A percentile compares a stretch with the other conserved stretches of the same genome.
Conservation (phyloP, 2,329 filamentous ascomycete species). For the Aureobasidium mangrovei region DNA sequence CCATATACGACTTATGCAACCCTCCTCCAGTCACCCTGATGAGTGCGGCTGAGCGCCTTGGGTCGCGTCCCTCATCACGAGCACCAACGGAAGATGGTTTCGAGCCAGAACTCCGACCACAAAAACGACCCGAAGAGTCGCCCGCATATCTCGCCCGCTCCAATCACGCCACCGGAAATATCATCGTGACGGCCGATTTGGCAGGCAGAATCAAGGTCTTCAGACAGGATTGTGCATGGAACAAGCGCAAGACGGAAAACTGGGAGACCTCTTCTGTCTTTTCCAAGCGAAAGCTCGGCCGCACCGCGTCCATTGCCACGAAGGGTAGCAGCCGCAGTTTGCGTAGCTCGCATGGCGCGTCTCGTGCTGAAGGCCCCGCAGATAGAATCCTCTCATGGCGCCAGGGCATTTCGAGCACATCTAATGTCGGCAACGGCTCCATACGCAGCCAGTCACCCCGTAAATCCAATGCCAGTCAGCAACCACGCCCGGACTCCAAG, state of each 20-base stretch:
- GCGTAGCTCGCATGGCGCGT: slow-evolving; percentile 23
- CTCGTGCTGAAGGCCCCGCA: slow-evolving; percentile 38
- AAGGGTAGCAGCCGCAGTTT: slow-evolving; percentile 38
- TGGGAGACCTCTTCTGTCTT: slow-evolving; percentile 74
- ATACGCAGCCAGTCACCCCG: slow-evolving; percentile 11
- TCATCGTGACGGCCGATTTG: slow-evolving; percentile 85
- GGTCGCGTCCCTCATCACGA: slow-evolving; percentile 36
- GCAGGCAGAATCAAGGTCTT: slow-evolving; percentile 88
- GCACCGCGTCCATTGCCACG: slow-evolving; percentile 46
- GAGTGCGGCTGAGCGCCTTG: slow-evolving; percentile 57
- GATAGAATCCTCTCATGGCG: slow-evolving; percentile 88
- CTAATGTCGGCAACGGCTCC: slow-evolving; percentile 3
- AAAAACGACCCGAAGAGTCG: slow-evolving; percentile 49
- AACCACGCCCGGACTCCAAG: slow-evolving; percentile 12
- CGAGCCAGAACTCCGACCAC: slow-evolving; percentile 22
- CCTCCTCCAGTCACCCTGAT: slow-evolving; percentile 80
- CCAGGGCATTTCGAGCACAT: slow-evolving; percentile 51
- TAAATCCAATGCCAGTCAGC: neutral
- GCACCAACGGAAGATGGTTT: slow-evolving; percentile 35
- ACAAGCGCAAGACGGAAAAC: slow-evolving; percentile 62
- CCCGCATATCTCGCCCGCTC: slow-evolving; percentile 70
- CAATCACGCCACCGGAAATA: slow-evolving; percentile 72
- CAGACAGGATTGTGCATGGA: slow-evolving; percentile 81
- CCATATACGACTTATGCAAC: slow-evolving; percentile 94
- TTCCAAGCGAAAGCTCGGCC: slow-evolving; percentile 55